These are phyloP conservation scores for Fusarium papillatum DNA, from an alignment of 2,329 filamentous ascomycete genomes.

Conservation along the genomic window DNA sequence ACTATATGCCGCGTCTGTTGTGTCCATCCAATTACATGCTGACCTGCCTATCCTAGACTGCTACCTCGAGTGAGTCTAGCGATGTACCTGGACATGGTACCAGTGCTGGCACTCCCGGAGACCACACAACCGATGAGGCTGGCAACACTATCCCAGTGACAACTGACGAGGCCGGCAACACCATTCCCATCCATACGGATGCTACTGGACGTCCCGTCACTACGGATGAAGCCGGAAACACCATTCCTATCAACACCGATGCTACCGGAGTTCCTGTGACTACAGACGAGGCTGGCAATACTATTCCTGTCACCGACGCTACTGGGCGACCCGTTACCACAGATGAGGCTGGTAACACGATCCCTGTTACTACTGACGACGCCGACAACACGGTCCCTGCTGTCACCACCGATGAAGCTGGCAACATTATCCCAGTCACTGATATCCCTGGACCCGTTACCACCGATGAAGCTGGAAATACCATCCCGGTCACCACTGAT, in stretches of 20 bases:
- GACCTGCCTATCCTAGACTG: neutral
- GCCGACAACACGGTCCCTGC: neutral
- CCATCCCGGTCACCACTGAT: neutral
- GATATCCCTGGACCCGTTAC: neutral
- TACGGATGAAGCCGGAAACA: neutral
- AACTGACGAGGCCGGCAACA: neutral
- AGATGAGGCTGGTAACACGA: neutral
- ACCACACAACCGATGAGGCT: neutral
- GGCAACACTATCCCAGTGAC: neutral
- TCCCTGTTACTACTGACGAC: neutral
- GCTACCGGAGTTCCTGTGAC: neutral
- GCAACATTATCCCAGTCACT: neutral
- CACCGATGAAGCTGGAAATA: neutral
- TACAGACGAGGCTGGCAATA: neutral
- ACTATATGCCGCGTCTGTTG: neutral
- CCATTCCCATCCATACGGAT: neutral
- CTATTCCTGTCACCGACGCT: neutral
- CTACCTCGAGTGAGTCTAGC: neutral
- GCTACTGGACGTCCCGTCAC: neutral
- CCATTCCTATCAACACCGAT: neutral
- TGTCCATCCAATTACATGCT: neutral
- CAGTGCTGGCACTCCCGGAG: neutral
- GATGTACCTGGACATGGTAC: neutral
- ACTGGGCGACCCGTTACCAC: neutral
- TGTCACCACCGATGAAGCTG: neutral